These are phyloP conservation scores for Cyclotella distinguenda DNA, from an alignment of 108 stramenopile species.

Conservation along the genomic window DNA sequence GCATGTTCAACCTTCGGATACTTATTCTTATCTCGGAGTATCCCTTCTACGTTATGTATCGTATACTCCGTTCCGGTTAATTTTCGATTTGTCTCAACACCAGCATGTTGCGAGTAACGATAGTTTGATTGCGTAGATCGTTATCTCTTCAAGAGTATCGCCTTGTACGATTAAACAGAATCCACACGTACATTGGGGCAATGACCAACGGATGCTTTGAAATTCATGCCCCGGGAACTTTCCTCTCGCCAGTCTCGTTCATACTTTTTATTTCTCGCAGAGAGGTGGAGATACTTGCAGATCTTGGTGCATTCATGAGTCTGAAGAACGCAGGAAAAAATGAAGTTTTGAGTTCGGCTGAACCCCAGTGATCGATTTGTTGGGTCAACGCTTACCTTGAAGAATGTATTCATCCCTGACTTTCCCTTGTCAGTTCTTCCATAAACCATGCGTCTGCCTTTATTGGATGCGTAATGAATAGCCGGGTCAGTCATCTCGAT, in stretches of 20 bases:
- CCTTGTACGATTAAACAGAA: too few species aligned
- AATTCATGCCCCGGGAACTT: constrained; percentile 20
- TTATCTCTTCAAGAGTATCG: too few species aligned
- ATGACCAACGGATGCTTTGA: neutral
- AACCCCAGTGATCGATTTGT: too few species aligned
- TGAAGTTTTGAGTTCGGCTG: neutral
- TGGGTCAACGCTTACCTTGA: constrained; percentile 7
- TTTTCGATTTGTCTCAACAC: too few species aligned
- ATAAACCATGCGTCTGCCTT: constrained; percentile 43
- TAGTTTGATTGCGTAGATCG: too few species aligned
- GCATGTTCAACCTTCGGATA: too few species aligned
- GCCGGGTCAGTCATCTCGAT: constrained; percentile 70
- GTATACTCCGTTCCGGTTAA: too few species aligned
- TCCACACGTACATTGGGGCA: too few species aligned
- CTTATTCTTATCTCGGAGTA: too few species aligned
- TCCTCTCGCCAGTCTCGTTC: constrained; percentile 28
- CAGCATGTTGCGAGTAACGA: too few species aligned
- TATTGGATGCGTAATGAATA: constrained; percentile 50
- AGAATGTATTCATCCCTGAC: constrained; percentile 51
- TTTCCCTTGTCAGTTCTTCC: constrained; percentile 60
- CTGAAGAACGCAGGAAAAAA: neutral
- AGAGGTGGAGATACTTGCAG: constrained; percentile 55
- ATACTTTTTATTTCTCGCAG: constrained; percentile 51
- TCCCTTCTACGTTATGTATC: too few species aligned
- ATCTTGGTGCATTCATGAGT: constrained; percentile 57